phyloP scores from a whole-genome alignment of 129 eudicot species.

The Escallonia rubra region DNA sequence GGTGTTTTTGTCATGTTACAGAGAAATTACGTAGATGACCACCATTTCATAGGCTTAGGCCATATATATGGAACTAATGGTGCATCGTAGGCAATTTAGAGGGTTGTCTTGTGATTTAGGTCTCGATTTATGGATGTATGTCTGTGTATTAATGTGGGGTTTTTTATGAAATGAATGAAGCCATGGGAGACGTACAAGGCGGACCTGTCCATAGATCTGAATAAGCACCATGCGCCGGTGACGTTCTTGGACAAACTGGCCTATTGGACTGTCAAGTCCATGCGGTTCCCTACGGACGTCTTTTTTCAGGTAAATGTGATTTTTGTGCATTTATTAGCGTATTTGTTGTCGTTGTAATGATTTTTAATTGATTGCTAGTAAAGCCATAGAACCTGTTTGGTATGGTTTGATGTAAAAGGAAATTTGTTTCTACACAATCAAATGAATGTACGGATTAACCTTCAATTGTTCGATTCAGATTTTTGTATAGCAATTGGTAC shows the following conservation, averaged over 20 bases:
- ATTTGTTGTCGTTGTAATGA: not conserved
- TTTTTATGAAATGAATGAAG: slow-evolving; percentile 21
- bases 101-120: not conserved
- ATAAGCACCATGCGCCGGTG: slow-evolving; percentile 75
- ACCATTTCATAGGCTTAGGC: too few relatives aligned
- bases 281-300: slow-evolving; percentile 79
- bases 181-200: slow-evolving; percentile 99
- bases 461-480: too few relatives aligned
- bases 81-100: too few relatives aligned
- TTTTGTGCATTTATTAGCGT: not conserved
- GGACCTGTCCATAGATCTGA: slow-evolving; percentile 67
- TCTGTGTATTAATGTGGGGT: not conserved
- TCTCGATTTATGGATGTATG: not conserved
- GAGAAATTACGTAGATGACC: too few relatives aligned
- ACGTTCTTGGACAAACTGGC: slow-evolving; percentile 82
- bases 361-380: not conserved
- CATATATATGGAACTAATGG: too few relatives aligned
- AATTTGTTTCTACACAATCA: not conserved
- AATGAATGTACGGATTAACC: too few relatives aligned
- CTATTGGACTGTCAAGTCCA: slow-evolving; percentile 73
- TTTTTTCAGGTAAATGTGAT: slow-evolving; percentile 66
- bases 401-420: not conserved
- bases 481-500: not conserved
- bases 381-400: not conserved
- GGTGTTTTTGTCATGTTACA: too few relatives aligned